These are phyloP conservation scores for Lipomyces kockii DNA, from an alignment of 805 yeast genomes.

Conservation along the genomic window DNA sequence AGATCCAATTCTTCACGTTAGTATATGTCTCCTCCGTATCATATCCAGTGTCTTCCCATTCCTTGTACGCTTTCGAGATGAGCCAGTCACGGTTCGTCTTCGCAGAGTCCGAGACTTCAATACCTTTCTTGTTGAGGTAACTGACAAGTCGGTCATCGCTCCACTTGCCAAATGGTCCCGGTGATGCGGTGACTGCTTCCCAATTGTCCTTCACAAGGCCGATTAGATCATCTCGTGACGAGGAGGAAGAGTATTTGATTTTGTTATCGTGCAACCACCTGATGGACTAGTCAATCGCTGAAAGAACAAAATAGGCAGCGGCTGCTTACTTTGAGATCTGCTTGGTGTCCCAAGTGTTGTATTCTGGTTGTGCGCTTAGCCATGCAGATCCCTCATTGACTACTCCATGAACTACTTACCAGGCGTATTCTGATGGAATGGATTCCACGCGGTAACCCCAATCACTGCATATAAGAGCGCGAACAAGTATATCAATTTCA, in stretches of 20 bases:
- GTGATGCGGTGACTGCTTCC: conserved; percentile 24
- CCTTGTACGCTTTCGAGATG: conserved; percentile 13
- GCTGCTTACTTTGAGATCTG: conserved; percentile 10
- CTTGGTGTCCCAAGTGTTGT: conserved; percentile 46
- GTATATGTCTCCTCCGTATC: conserved; percentile 18
- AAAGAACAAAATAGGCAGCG: not conserved
- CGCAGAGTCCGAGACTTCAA: conserved; percentile 18
- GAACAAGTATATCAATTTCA: conserved; percentile 4
- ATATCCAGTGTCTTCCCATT: conserved; percentile 18
- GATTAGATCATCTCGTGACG: conserved; percentile 31
- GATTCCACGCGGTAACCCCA: conserved; percentile 4
- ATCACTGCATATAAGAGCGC: conserved; percentile 8
- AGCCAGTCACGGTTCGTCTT: conserved; percentile 32
- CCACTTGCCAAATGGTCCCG: conserved; percentile 26
- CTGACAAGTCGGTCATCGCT: conserved; percentile 20
- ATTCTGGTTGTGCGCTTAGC: conserved; percentile 9
- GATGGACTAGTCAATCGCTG: not conserved
- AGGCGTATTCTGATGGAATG: conserved; percentile 13
- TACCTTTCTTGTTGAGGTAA: conserved; percentile 23
- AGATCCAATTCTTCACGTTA: conserved; percentile 26
- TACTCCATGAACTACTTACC: conserved; percentile 7
- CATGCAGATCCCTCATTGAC: not conserved
- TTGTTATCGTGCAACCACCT: conserved; percentile 31
- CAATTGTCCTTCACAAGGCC: conserved; percentile 34
- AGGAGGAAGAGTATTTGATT: conserved; percentile 9